These are phyloP conservation scores for Pseudonitzschia multiseries DNA, from an alignment of 108 stramenopile genomes.

Conservation along the genomic window DNA sequence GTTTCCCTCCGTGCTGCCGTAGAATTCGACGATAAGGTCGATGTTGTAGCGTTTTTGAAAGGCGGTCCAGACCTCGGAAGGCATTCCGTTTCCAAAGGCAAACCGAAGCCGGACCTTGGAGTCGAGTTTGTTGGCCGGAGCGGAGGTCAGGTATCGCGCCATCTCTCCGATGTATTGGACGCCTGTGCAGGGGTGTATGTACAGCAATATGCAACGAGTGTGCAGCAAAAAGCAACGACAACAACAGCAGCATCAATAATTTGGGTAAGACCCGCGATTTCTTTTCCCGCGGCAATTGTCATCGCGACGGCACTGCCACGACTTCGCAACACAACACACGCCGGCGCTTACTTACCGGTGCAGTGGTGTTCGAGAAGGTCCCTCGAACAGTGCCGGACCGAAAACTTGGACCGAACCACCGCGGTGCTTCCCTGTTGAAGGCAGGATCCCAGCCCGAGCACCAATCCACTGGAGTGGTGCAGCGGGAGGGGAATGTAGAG, in stretches of 20 bases:
- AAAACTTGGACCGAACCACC: conserved; percentile 21
- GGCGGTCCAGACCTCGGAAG: conserved; percentile 11
- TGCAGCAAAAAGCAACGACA: no score
- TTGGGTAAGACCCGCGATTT: no score
- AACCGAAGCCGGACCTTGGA: conserved; percentile 13
- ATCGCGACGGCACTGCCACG: background rate
- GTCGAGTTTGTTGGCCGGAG: conserved; percentile 9
- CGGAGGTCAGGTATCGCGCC: conserved; percentile 20
- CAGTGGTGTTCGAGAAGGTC: conserved; percentile 8
- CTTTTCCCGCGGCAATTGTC: no score
- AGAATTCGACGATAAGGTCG: conserved; percentile 17
- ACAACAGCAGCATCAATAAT: no score
- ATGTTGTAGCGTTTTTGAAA: conserved; percentile 23
- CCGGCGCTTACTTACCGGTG: background rate
- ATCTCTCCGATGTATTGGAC: conserved; percentile 29
- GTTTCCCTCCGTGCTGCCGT: conserved; percentile 21
- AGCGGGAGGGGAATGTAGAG: conserved; percentile 18
- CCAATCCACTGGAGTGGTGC: conserved; percentile 15
- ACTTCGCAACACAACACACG: no score
- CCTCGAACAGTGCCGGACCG: conserved; percentile 12
- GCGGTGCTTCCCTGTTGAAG: conserved; percentile 7
- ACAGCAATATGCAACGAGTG: no score
- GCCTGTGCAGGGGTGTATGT: background rate
- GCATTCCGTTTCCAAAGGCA: conserved; percentile 26
- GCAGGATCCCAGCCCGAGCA: conserved; percentile 15